A percentile compares a stretch with the other conserved stretches of the same genome.
phyloP scores from a whole-genome alignment of 2,329 filamentous ascomycete species.

The Colletotrichum sp. region DNA sequence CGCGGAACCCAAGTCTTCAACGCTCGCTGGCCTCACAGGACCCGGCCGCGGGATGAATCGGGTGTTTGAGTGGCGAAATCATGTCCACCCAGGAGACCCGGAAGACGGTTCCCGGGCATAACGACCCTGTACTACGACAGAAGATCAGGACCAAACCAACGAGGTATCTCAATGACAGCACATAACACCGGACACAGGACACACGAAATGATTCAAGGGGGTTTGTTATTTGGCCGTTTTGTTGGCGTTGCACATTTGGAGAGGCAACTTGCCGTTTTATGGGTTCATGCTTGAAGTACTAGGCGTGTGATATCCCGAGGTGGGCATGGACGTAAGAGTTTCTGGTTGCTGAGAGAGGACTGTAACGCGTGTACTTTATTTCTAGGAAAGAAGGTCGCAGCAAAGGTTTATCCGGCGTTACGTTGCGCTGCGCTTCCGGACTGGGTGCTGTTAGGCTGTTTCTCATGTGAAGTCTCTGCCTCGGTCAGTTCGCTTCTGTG shows the following conservation, averaged over 20 bases:
- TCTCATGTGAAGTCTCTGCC: constrained; percentile 4
- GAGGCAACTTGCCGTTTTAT: neutral
- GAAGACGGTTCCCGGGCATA: constrained; percentile 28
- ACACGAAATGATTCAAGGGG: neutral
- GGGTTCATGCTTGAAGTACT: constrained; percentile 9
- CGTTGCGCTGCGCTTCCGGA: neutral
- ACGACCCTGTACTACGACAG: neutral
- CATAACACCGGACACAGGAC: neutral
- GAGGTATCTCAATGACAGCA: neutral
- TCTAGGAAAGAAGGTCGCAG: neutral
- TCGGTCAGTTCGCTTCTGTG: constrained; percentile 1
- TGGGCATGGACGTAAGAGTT: neutral
- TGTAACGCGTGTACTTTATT: neutral
- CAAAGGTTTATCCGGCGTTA: neutral
- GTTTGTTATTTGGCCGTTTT: neutral
- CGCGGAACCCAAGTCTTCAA: constrained; percentile 41
- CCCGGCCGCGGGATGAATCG: constrained; percentile 50
- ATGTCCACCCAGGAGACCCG: constrained; percentile 49
- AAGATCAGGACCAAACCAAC: neutral
- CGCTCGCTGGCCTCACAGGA: constrained; percentile 52
- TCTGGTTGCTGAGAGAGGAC: neutral
- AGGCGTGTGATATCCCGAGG: constrained; percentile 2
- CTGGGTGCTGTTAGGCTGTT: neutral
- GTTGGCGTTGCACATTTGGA: neutral
- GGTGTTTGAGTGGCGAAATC: constrained; percentile 53